phyloP scores from a whole-genome alignment of 192 early-diverging fungal species.

The Podila clonocystis region DNA sequence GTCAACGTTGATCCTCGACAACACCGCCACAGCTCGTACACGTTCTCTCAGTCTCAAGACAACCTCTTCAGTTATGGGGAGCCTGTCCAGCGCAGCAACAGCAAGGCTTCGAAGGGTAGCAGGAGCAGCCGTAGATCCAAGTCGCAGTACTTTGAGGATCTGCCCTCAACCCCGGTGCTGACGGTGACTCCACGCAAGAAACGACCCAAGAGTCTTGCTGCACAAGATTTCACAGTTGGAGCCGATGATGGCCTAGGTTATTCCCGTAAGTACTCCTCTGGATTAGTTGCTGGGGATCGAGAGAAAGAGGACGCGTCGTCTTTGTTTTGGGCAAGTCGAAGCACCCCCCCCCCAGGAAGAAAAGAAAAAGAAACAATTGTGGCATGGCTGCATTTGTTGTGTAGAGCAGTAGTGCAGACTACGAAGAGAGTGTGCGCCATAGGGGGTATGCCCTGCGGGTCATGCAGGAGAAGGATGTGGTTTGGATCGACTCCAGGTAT shows the following conservation, averaged over 20 bases:
- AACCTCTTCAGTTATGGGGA: too few relatives aligned
- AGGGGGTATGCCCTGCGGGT: too few relatives aligned
- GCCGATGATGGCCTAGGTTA: not conserved
- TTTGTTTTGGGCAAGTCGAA: not conserved
- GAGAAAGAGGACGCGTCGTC: not conserved
- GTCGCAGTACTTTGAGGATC: constrained; percentile 31
- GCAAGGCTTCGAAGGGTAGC: not conserved
- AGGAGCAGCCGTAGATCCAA: not conserved
- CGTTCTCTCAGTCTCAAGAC: too few relatives aligned
- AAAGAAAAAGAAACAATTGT: not conserved
- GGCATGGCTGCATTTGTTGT: not conserved
- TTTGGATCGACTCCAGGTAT: too few relatives aligned
- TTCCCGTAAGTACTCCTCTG: not conserved
- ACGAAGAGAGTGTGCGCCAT: too few relatives aligned
- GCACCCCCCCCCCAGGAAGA: too few relatives aligned
- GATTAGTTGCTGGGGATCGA: not conserved
- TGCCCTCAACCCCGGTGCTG: constrained; percentile 1
- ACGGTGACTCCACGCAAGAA: constrained; percentile 7
- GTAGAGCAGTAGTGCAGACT: too few relatives aligned
- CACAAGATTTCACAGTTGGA: constrained; percentile 24
- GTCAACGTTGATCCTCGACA: too few relatives aligned
- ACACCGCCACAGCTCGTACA: too few relatives aligned
- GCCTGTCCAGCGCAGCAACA: not conserved
- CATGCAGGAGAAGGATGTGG: too few relatives aligned
- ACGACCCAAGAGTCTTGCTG: constrained; percentile 42